Conservation (phyloP, 2,329 filamentous ascomycete species). For the Monosporascus sp. region DNA sequence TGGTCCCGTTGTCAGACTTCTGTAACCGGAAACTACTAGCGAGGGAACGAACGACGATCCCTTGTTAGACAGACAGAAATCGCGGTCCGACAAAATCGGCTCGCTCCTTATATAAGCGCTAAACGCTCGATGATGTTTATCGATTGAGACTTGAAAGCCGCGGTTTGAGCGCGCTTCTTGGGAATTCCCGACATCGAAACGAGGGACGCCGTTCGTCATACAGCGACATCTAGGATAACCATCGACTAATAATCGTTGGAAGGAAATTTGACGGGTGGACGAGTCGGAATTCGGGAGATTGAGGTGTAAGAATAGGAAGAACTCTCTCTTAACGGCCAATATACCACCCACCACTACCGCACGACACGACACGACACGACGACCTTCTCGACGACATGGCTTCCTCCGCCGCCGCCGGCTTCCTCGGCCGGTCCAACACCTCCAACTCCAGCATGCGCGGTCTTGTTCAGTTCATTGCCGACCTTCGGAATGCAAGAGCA, state of each 20-base stretch:
- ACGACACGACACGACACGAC: background rate
- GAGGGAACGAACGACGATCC: background rate
- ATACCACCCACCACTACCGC: background rate
- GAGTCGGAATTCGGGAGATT: slow-evolving; percentile 14
- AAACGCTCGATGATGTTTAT: slow-evolving; percentile 24
- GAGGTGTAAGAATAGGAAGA: slow-evolving; percentile 14
- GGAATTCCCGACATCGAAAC: slow-evolving; percentile 11
- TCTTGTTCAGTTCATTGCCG: slow-evolving; percentile 96
- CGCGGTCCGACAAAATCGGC: too few species aligned
- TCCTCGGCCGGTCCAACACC: slow-evolving; percentile 60
- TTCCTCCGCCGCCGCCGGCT: slow-evolving; percentile 48
- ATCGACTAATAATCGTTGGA: slow-evolving; percentile 5
- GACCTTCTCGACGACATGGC: slow-evolving; percentile 39
- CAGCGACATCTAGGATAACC: background rate
- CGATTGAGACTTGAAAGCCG: slow-evolving; percentile 27
- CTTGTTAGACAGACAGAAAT: background rate
- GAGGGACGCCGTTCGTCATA: background rate
- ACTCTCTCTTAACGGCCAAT: slow-evolving; percentile 1
- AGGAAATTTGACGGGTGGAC: slow-evolving; percentile 10
- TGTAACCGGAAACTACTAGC: background rate
- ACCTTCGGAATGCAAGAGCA: slow-evolving; percentile 88
- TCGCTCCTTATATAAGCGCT: background rate
- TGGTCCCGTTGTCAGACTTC: too few species aligned
- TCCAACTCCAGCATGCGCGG: slow-evolving; percentile 69
- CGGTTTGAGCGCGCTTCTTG: slow-evolving; percentile 24